Evolutionary conservation across 2,329 filamentous ascomycete genomes (phyloP).

Genomic region (Penicillium sp.): DNA sequence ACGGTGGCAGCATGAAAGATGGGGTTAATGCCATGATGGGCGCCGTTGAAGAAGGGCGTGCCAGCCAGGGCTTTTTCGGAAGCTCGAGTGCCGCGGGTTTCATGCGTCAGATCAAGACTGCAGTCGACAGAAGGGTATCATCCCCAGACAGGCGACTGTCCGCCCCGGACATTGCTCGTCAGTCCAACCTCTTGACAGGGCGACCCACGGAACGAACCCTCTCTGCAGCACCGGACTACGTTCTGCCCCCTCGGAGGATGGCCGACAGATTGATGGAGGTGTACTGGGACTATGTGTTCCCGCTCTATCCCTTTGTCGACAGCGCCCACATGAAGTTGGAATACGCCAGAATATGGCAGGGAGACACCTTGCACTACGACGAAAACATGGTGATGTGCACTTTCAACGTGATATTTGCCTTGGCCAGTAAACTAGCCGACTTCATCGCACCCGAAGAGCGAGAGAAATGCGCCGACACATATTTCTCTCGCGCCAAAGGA

Average conservation of each 20-base stretch:
- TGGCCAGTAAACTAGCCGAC: conserved; percentile 49
- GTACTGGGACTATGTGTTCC: conserved; percentile 52
- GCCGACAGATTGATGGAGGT: conserved; percentile 50
- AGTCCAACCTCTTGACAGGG: conserved; percentile 24
- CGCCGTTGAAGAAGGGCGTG: conserved; percentile 45
- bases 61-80: conserved; percentile 49
- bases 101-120: conserved; percentile 50
- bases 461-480: conserved; percentile 44
- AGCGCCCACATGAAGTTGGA: conserved; percentile 37
- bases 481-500: conserved; percentile 47
- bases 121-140: conserved; percentile 39
- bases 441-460: conserved; percentile 43
- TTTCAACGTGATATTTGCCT: conserved; percentile 51
- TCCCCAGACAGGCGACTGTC: conserved; percentile 25
- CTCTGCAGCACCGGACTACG: conserved; percentile 32
- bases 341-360: conserved; percentile 47
- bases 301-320: conserved; percentile 51
- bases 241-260: conserved; percentile 48
- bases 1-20: conserved; percentile 14
- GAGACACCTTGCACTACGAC: conserved; percentile 38
- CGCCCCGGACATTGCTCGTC: conserved; percentile 12
- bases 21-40: conserved; percentile 52
- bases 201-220: conserved; percentile 12
- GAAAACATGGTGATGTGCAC: conserved; percentile 49
- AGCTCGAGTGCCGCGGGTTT: conserved; percentile 52